Base-by-base conservation (phyloP, 108 stramenopile genomes). In the Licmophora abbreviata region DNA sequence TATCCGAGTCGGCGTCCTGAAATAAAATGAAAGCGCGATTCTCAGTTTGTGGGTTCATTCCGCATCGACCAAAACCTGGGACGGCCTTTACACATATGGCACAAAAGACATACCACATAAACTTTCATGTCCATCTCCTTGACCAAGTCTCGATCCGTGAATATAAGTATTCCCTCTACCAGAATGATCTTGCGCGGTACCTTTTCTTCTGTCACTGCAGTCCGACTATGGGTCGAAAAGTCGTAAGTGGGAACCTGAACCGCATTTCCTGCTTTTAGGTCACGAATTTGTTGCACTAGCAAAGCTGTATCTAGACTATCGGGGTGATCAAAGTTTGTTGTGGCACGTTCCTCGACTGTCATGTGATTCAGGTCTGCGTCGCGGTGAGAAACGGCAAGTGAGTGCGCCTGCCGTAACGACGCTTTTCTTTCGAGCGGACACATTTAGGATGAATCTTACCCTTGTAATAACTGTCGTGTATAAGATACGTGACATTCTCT, bases 271-370 rank as follows among this genome's bases (percentile, higher is more conserved):
- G 49, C 35, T 36, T 79, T 69, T 3, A 97, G 63, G 31, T 68
- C 46, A 34, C 56, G 48, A n/a, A 97, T 29, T 37, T 97, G 94
- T 36, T 81, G 28, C 12, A 91, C 72, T 25, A 97, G 60, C 32
- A 97, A 54, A 15, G 73, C 72, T 4, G 95, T 96, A 29, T 97
- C 97, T n/a, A 97, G 59, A 31, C 85, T 66, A 41, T 90, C 77
- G 17, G 97, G 97, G 45, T 97, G 97, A 59, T 97, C 97, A 49
- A 95, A 97, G 50, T 97, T 97, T 5, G 59, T 75, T 30, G 72
- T 61, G 8, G 63, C 72, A 17, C 92, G 68, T 48, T 83, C 76
- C 41, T 81, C 89, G n/a, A 81, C 20, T 0, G 93, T 38, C 17
- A 90, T 48, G 48, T 93, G 85, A 7, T 79, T 64, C 18, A 88